Percentiles rank a stretch among this genome's conserved stretches.
phyloP scores from a whole-genome alignment of 306 rosid species.

The Glycine tomentella region DNA sequence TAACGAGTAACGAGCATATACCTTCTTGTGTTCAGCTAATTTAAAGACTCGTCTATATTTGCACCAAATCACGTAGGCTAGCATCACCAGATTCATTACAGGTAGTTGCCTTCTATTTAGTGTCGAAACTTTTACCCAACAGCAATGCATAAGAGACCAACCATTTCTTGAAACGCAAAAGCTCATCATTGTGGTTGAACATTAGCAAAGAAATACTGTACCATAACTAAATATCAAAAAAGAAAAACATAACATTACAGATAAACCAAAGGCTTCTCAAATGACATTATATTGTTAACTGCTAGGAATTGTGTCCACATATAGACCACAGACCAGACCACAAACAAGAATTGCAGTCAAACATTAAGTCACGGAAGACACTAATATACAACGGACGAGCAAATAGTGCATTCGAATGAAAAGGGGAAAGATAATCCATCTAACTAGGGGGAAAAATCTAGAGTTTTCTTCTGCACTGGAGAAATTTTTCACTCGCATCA shows the following conservation, averaged over 20 bases:
- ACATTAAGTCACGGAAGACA: constrained; percentile 18
- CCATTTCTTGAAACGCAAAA: not conserved
- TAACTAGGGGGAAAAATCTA: not conserved
- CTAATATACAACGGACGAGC: constrained; percentile 41
- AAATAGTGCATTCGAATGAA: not conserved
- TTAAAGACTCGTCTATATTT: no score
- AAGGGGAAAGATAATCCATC: not conserved
- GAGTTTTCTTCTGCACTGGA: constrained; percentile 22
- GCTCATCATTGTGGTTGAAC: not conserved
- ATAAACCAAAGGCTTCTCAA: not conserved
- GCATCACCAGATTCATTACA: no score
- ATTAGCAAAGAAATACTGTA: not conserved
- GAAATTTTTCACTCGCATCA: constrained; percentile 30
- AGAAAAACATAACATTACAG: not conserved
- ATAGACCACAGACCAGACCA: not conserved
- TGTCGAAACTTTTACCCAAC: no score
- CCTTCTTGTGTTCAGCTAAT: no score
- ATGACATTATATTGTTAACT: not conserved
- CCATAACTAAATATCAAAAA: no score
- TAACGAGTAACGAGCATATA: no score
- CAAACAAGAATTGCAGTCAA: not conserved
- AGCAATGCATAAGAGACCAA: not conserved
- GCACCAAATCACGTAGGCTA: no score
- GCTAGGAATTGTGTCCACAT: not conserved
- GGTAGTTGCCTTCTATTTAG: no score